Evolutionary conservation across 768 basidiomycete species (phyloP).

Genomic region (Suillus cothurnatus): DNA sequence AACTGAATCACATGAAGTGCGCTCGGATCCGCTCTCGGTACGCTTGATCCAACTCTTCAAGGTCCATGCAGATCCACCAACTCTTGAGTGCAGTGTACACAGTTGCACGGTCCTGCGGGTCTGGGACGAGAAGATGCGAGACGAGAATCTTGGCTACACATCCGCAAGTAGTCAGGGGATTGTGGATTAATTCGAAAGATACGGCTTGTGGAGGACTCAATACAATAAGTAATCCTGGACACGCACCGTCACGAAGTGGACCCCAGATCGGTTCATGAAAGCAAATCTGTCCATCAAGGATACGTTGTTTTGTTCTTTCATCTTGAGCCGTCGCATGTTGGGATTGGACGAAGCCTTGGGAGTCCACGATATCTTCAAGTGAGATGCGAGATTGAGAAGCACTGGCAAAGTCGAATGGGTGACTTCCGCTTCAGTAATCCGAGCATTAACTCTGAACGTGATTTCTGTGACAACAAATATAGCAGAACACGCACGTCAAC

Average conservation of each 20-base stretch:
- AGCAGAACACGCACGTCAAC: constrained; percentile 62
- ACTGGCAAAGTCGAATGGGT: constrained; percentile 76
- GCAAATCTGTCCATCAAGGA: constrained; percentile 61
- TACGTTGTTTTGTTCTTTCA: constrained; percentile 65
- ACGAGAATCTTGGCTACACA: constrained; percentile 60
- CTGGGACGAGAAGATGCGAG: constrained; percentile 57
- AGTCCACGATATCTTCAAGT: constrained; percentile 25
- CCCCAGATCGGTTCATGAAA: constrained; percentile 61
- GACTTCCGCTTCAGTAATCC: constrained; percentile 55
- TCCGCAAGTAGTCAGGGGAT: constrained; percentile 1
- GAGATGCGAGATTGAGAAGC: constrained; percentile 51
- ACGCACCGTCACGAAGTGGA: constrained; percentile 58
- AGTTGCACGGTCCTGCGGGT: constrained; percentile 61
- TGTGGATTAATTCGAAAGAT: not conserved
- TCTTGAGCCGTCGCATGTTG: constrained; percentile 49
- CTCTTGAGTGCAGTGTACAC: constrained; percentile 61
- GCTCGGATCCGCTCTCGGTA: constrained; percentile 57
- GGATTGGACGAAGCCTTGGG: constrained; percentile 26
- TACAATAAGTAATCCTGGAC: not conserved
- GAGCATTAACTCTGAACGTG: constrained; percentile 5
- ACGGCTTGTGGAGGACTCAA: not conserved
- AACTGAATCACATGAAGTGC: not conserved
- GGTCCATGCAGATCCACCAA: constrained; percentile 68
- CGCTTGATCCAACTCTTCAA: constrained; percentile 58
- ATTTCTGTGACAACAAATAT: not conserved